Base-by-base conservation (phyloP, 441 rosid species). In the Populus tomentosa region DNA sequence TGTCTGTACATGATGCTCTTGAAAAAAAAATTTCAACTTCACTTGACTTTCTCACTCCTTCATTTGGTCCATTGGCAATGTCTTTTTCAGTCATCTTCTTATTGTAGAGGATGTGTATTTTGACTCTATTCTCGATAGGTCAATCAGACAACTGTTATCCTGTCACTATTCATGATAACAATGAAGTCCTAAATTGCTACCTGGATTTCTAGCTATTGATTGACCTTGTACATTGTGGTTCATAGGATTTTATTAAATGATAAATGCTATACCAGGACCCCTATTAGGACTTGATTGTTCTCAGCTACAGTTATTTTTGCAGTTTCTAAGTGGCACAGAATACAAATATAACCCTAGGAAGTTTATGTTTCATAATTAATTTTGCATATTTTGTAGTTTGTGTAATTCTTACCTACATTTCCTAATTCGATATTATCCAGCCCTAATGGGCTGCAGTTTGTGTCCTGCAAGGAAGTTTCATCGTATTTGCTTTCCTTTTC, bases 401-500 rank as follows among this genome's bases (percentile, higher is more conserved):
- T 72, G 20, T 72, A 68, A 75, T 20, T 75, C 69, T 79, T 73
- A 38, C 30, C 67, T 61, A 18, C 13, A 21, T 78, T 71, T 79
- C 66, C 69, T 73, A 50, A 70, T 77, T 77, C 38, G 64, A 63
- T 28, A 80, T 73, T 75, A 72, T 84, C 65, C 90, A 92, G 94
- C 82, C 97, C 94, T 16, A 87, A 83, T 71, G 97, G 95, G 69
- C 86, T 85, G 79, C 94, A 89, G 75, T 90, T 92, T 86, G 38
- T 86, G 67, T 87, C 93, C 65, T 89, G 90, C 89, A 86, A 86
- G 85, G 95, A 92, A 76, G 91, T 87, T 63, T 79, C 89, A 21
- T 83, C 84, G 26, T 88, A 86, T 80, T 77, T 92, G 75, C 85
- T 76, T 76, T 83, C 89, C 38, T 64, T 77, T 77, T 80, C 75